Percentiles rank a stretch among this genome's conserved stretches.
Conservation (phyloP, 1,284 basidiomycete species). For the Coriolopsis trogii region DNA sequence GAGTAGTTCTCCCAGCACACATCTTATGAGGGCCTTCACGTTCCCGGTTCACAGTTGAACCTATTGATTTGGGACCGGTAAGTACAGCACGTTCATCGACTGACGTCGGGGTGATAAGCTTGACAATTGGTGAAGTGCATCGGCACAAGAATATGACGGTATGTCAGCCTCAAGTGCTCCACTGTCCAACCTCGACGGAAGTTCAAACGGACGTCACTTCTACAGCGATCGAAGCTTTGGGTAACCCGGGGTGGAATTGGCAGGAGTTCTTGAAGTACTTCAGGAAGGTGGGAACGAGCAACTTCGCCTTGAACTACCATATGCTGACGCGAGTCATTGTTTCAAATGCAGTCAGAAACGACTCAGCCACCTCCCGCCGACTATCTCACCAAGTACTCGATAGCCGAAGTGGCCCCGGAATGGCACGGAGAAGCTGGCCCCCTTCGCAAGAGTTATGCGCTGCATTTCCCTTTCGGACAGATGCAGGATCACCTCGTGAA, state of each 20-base stretch:
- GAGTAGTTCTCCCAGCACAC: background rate
- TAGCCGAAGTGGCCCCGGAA: background rate
- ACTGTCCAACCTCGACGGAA: too few species aligned
- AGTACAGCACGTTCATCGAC: too few species aligned
- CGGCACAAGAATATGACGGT: slow-evolving; percentile 22
- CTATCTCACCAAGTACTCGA: background rate
- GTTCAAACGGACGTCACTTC: background rate
- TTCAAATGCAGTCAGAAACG: slow-evolving; percentile 7
- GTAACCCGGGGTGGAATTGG: slow-evolving; percentile 32
- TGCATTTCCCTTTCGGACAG: background rate
- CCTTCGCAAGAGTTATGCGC: slow-evolving; percentile 18
- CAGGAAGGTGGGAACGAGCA: slow-evolving; percentile 11
- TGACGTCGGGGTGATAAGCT: too few species aligned
- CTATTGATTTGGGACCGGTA: slow-evolving; percentile 1
- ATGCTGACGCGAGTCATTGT: background rate
- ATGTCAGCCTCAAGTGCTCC: too few species aligned
- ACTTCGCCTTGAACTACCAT: background rate
- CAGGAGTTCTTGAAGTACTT: slow-evolving; percentile 22
- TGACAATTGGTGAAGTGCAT: too few species aligned
- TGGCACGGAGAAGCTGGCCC: slow-evolving; percentile 25
- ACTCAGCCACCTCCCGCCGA: background rate
- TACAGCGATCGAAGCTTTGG: slow-evolving; percentile 24
- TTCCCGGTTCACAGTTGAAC: background rate
- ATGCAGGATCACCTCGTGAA: slow-evolving; percentile 7
- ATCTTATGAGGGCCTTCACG: too few species aligned